Evolutionary conservation across 768 basidiomycete genomes (phyloP), one percentile per base, ranked within the genome.

Genomic region (Collybia nuda): DNA sequence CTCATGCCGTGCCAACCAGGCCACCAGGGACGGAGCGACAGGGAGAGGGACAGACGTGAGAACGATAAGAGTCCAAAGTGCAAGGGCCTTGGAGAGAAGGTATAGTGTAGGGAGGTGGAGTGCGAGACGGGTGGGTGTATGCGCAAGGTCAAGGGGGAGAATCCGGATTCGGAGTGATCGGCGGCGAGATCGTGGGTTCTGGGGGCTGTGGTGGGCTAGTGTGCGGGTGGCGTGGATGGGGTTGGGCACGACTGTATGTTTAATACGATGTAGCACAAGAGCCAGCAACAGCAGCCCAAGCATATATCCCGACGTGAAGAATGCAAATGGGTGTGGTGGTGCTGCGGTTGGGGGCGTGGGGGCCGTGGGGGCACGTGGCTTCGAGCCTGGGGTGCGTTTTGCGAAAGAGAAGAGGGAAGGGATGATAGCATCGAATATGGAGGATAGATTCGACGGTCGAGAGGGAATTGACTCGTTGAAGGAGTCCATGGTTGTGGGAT

Each of bases 231-330:
- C 7, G 22, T 26, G 36, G 24, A 37, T 2, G 35, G 45, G 21
- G 79, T 11, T 39, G 15, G 89, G 89, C 0, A 88, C 81, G 40
- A 90, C 82, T 38, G 88, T 80, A 62, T 90, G 84, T 57, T 90
- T 89, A 51, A 91, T 86, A 23, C 89, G 79, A 57, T 90, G 86
- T 51, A 90, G 66, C 23, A 90, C 60, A 42, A 91, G 67, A 11
- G 81, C 88, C 81, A 88, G 81, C 26, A 83, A 56, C 55, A 89
- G 65, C 42, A 90, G 65, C 0, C 82, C 86, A 32, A 86, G 53
- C 55, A 86, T 80, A 63, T 91, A 91, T 1, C 84, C 79, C 14
- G 87, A 89, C 0, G 84, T 85, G 49, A 88, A 72, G 70, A 91
- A 90, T 0, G 76, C 82, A 78, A 81, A 86, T 0, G 84, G 85